phyloP scores from a whole-genome alignment of 176 grass and related monocot species.

The Leersia perrieri region DNA sequence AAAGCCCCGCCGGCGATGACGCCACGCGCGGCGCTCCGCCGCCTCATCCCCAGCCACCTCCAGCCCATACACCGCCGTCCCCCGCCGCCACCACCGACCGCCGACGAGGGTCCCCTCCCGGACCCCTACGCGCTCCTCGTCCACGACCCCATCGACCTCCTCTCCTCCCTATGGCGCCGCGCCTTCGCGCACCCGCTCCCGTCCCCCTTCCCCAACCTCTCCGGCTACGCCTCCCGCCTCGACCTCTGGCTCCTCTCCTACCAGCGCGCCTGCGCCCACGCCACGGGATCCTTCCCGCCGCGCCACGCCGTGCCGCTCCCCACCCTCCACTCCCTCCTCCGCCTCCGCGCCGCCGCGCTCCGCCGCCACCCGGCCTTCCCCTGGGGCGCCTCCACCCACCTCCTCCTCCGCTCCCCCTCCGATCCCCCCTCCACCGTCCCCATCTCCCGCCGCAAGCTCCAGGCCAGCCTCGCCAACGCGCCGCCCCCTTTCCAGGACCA shows the following conservation, averaged over 20 bases:
- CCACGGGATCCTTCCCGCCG: slow-evolving; percentile 73
- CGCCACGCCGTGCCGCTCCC: slow-evolving; percentile 55
- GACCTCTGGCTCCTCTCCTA: slow-evolving; percentile 92
- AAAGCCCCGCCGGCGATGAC: slow-evolving; percentile 5
- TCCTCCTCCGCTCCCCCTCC: slow-evolving; percentile 69
- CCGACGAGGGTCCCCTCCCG: neutral
- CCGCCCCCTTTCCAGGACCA: slow-evolving; percentile 79
- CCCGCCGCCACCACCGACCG: neutral
- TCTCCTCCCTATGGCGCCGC: slow-evolving; percentile 72
- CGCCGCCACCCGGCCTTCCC: slow-evolving; percentile 60
- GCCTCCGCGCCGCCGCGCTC: slow-evolving; percentile 49
- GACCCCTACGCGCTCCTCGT: slow-evolving; percentile 31
- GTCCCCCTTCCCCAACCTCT: slow-evolving; percentile 73
- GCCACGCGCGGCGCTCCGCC: slow-evolving; percentile 28
- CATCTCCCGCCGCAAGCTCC: slow-evolving; percentile 75
- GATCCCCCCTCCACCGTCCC: slow-evolving; percentile 67
- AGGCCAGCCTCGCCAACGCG: slow-evolving; percentile 49
- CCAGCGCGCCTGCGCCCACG: slow-evolving; percentile 82
- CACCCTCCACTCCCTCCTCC: slow-evolving; percentile 76
- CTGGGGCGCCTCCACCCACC: slow-evolving; percentile 76
- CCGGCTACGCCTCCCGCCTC: slow-evolving; percentile 76
- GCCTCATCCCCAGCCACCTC: slow-evolving; percentile 30
- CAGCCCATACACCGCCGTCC: neutral
- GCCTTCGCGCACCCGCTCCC: slow-evolving; percentile 55
- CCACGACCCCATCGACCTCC: slow-evolving; percentile 72